These are phyloP conservation scores for Hypericum androsaemum DNA, from an alignment of 345 rosid species.

Conservation along the genomic window DNA sequence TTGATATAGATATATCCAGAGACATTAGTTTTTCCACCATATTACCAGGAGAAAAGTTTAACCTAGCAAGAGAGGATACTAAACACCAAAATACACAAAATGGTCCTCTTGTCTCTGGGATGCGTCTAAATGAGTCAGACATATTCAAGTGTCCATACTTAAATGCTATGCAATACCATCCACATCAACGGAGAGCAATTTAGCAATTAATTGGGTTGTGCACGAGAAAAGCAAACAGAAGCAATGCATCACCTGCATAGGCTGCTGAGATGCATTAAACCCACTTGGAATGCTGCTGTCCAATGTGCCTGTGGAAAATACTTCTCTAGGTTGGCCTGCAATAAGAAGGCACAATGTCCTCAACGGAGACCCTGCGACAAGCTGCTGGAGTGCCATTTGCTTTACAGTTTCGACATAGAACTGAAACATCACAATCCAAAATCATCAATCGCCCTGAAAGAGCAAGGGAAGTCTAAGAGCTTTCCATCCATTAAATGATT, in stretches of 20 bases:
- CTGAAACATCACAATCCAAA: slow-evolving; percentile 33
- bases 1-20: too few relatives aligned
- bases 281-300: slow-evolving; percentile 31
- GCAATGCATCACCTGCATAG: slow-evolving; percentile 45
- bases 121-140: too few relatives aligned
- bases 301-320: slow-evolving; percentile 42
- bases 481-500: slow-evolving; percentile 11
- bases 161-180: too few relatives aligned
- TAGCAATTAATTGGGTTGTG: too few relatives aligned
- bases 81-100: too few relatives aligned
- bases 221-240: neutral
- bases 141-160: too few relatives aligned
- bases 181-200: too few relatives aligned
- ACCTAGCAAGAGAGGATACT: neutral
- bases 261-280: slow-evolving; percentile 31
- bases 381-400: slow-evolving; percentile 91
- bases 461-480: neutral
- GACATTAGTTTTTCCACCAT: neutral
- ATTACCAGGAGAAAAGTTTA: slow-evolving; percentile 1
- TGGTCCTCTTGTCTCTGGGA: too few relatives aligned
- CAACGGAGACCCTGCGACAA: slow-evolving; percentile 90
- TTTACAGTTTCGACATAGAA: slow-evolving; percentile 87
- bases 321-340: slow-evolving; percentile 96
- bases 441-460: slow-evolving; percentile 6
- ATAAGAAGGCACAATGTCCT: slow-evolving; percentile 92